Conservation (phyloP, 495 filamentous ascomycete species). For the Annulohypoxylon nitens region DNA sequence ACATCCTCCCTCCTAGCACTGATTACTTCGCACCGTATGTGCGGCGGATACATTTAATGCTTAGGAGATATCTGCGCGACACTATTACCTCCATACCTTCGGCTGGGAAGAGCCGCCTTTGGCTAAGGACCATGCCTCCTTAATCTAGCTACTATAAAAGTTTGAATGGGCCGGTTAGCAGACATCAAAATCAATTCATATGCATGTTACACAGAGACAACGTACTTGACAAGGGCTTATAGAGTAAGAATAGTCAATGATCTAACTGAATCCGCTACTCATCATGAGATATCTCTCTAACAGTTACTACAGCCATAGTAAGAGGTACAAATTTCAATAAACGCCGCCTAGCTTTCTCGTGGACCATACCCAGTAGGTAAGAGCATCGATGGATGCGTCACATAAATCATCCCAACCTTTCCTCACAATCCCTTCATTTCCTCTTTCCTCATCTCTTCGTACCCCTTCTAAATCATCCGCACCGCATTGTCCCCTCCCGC, state of each 20-base stretch:
- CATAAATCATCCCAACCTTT: no score
- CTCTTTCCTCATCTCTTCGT: no score
- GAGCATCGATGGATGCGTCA: no score
- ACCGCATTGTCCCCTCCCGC: no score
- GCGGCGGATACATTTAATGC: not conserved
- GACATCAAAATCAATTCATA: not conserved
- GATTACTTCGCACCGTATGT: not conserved
- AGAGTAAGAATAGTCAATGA: no score
- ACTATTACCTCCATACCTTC: not conserved
- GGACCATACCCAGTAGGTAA: not conserved
- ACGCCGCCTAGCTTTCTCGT: no score
- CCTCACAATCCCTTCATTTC: no score
- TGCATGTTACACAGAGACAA: not conserved
- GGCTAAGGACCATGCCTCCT: not conserved
- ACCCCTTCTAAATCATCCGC: no score
- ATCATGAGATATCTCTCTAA: not conserved
- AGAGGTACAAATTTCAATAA: no score
- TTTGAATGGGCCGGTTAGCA: not conserved
- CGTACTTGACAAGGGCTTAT: not conserved
- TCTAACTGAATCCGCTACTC: no score
- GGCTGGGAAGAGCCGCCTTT: not conserved
- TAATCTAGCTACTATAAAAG: constrained; percentile 1
- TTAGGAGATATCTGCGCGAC: not conserved
- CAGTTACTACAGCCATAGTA: no score
- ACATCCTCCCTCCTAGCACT: not conserved